phyloP scores from a whole-genome alignment of 106 monocot genomes.

The Dendrobium huoshanense region DNA sequence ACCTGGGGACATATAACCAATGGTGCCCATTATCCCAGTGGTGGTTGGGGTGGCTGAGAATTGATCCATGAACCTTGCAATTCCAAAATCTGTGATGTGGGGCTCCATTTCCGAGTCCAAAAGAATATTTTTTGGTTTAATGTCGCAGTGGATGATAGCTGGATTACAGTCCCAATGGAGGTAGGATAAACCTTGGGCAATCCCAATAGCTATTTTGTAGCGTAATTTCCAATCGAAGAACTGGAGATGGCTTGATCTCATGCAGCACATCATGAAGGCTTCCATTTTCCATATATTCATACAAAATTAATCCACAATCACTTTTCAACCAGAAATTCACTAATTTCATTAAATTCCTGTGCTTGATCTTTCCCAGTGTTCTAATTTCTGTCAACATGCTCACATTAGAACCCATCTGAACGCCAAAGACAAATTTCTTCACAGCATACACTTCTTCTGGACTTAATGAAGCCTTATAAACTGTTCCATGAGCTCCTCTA shows the following conservation, averaged over 20 bases:
- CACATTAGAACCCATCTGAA: slow-evolving; percentile 23
- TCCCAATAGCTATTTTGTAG: slow-evolving; percentile 68
- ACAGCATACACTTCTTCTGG: slow-evolving; percentile 60
- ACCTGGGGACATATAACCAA: slow-evolving; percentile 90
- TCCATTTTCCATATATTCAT: slow-evolving; percentile 82
- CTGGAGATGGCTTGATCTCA: slow-evolving; percentile 35
- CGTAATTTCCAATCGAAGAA: slow-evolving; percentile 58
- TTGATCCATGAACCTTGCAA: slow-evolving; percentile 63
- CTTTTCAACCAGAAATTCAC: slow-evolving; percentile 49
- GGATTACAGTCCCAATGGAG: slow-evolving; percentile 88
- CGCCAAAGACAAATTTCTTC: slow-evolving; percentile 46
- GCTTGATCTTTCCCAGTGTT: slow-evolving; percentile 65
- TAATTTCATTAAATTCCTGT: slow-evolving; percentile 70
- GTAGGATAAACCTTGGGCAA: slow-evolving; percentile 72
- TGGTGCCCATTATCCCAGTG: slow-evolving; percentile 55
- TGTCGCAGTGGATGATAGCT: slow-evolving; percentile 79
- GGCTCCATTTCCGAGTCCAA: slow-evolving; percentile 75
- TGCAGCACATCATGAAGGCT: slow-evolving; percentile 88
- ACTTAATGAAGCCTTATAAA: slow-evolving; percentile 66
- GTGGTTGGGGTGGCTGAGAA: slow-evolving; percentile 29
- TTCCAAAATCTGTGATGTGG: slow-evolving; percentile 91
- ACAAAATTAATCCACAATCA: slow-evolving; percentile 60
- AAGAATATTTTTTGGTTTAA: slow-evolving; percentile 91
- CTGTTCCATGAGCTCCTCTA: slow-evolving; percentile 78
- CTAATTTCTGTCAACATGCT: slow-evolving; percentile 66